Base-by-base conservation (phyloP, 495 filamentous ascomycete genomes). In the Gamarada debralockiae region DNA sequence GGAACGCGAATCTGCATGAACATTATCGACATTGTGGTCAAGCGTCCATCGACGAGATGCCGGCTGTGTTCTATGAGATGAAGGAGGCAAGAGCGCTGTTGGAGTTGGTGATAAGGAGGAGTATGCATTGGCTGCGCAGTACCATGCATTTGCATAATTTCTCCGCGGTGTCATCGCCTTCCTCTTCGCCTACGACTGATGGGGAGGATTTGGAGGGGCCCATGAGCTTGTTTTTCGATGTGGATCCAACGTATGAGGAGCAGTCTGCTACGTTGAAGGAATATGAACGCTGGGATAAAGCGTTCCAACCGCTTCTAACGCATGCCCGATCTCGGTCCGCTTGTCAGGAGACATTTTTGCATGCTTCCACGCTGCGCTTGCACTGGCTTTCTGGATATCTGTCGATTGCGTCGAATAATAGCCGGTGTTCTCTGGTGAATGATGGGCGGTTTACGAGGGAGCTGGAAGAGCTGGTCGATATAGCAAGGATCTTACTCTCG, bases 51-150 rank as follows among this genome's bases (percentile, higher is more conserved):
- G 45, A 29, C 10, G 24, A 29, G 10, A 48, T 48, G 45, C 45
- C 45, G 3, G 4, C 27, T 3, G 14, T 17, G 18, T 48, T 48
- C 24, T 3, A 48, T 23, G 45, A 48, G 21, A 29, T 48, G 12
- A 29, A 29, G 10, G 22, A 48, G 20, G 45, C 45, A 33, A 48
- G 27, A 34, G 23, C 24, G 3, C 31, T 23, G 15, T 33, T 15
- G 45, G 45, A 48, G 12, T 3, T 48, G 10, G 27, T 48, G 10
- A 48, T 48, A 14, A 39, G 39, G 27, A 43, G 56, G 23, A 58
- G 56, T 29, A 58, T 58, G 56, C 56, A 58, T 27, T 58, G 56
- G 56, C 33, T 58, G 24, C 50, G 56, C 10, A 58, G 50, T 45
- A 53, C 49, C 3, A 58, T 53, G 50, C 56, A 53, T 31, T 18